Evolutionary conservation across 768 basidiomycete genomes (phyloP), one percentile per base, ranked within the genome.

Genomic region (Cantharellus cinnabarinus): DNA sequence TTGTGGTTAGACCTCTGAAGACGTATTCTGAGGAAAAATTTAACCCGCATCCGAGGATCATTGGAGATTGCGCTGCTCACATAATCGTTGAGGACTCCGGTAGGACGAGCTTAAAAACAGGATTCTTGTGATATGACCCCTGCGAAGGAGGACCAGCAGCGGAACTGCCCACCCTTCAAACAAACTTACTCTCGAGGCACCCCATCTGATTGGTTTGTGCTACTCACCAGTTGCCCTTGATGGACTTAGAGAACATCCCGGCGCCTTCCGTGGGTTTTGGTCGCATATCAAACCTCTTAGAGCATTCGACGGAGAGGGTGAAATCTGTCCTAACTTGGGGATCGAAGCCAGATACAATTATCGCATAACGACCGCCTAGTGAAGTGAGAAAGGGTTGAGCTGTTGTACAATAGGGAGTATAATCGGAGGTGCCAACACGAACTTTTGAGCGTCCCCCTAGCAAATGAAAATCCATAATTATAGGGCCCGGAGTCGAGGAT

Each of bases 261-360:
- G 90, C 88, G 0, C 89, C 91, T 71, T 98, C 94, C 60, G 82
- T 79, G 0, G 82, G 79, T 34, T 95, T 83, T 0, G 78, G 63
- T 55, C 71, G 71, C 34, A 95, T 62, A 15, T 81, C 78, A 57
- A 91, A 75, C 0, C 77, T 74, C 0, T 65, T 51, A 7, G 53
- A 53, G 59, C 83, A 78, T 56, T 85, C 79, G 2, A 89, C 69
- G 34, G 73, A 74, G 35, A 95, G 68, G 0, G 73, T 75, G 69
- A 81, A 94, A 48, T 10, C 29, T 4, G 75, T 62, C 2, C 87
- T 88, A 3, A 74, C 73, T 59, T 85, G 78, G 7, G 89, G 82
- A 61, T 87, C 82, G 66, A 91, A 95, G 0, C 87, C 75, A 0
- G 94, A 97, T 4, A 87, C 73, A n/a, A 90, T 75, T 34, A 95